phyloP scores from a whole-genome alignment of 208 protist genomes.

The Leishmania tropica region DNA sequence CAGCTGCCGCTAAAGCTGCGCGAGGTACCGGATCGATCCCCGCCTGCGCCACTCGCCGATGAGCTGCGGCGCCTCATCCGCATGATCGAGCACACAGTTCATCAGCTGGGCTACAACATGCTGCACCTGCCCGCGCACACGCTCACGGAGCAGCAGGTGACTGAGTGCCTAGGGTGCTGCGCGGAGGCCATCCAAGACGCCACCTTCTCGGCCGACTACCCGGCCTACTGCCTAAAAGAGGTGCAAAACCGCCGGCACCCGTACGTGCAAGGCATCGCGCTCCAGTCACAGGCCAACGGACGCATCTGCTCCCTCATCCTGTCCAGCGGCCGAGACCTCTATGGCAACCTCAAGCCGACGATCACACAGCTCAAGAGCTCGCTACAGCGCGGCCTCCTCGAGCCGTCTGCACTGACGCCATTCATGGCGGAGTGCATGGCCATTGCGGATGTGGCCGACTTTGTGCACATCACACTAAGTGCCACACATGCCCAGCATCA shows the following conservation, averaged over 20 bases:
- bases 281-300: slow-evolving; percentile 18
- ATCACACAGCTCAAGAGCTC: slow-evolving; percentile 79
- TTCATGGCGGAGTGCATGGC: slow-evolving; percentile 60
- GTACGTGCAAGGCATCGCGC: slow-evolving; percentile 74
- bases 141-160: slow-evolving; percentile 48
- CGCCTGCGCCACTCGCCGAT: slow-evolving; percentile 20
- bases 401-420: slow-evolving; percentile 27
- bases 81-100: slow-evolving; percentile 26
- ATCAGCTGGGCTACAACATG: slow-evolving; percentile 43
- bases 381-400: slow-evolving; percentile 51
- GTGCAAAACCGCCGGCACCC: slow-evolving; percentile 48
- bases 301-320: slow-evolving; percentile 65
- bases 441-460: slow-evolving; percentile 72
- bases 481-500: slow-evolving; percentile 71
- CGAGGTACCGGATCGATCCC: slow-evolving; percentile 64
- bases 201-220: slow-evolving; percentile 82
- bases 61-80: slow-evolving; percentile 35
- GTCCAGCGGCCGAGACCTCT: slow-evolving; percentile 84
- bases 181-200: slow-evolving; percentile 57
- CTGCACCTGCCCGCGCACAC: slow-evolving; percentile 50
- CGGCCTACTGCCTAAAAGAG: slow-evolving; percentile 74
- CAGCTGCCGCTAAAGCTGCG: slow-evolving; percentile 63
- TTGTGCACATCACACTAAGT: slow-evolving; percentile 86
- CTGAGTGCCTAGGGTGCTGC: slow-evolving; percentile 68
- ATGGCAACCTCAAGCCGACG: slow-evolving; percentile 75